A percentile compares a stretch with the other conserved stretches of the same genome.
Conservation (phyloP, 345 rosid species). For the Eucalyptus caleyi region DNA sequence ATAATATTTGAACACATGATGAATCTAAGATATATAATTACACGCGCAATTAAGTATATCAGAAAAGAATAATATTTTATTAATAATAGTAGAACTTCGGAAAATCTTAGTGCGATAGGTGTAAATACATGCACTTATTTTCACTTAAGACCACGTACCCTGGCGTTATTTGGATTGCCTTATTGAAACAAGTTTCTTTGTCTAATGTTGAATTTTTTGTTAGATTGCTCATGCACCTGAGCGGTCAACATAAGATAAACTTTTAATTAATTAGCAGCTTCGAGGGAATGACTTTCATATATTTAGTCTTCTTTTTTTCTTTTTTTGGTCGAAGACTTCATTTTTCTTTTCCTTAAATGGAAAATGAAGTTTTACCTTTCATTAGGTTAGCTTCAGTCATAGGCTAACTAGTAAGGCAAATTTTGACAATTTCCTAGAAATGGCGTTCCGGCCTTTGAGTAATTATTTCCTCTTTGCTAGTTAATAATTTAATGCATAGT, state of each 20-base stretch:
- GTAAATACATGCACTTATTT: background rate
- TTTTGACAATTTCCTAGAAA: background rate
- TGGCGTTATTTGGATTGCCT: accelerated
- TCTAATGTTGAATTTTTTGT: too few relatives aligned
- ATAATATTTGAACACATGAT: too few relatives aligned
- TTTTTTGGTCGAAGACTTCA: too few relatives aligned
- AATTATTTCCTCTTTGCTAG: too few relatives aligned
- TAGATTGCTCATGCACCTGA: background rate
- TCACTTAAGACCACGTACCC: background rate
- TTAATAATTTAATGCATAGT: background rate
- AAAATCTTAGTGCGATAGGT: background rate
- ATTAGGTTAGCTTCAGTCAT: too few relatives aligned
- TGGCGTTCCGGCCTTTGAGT: background rate
- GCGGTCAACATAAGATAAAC: background rate
- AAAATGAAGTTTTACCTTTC: background rate
- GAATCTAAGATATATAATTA: background rate
- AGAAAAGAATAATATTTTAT: too few relatives aligned
- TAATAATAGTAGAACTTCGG: background rate
- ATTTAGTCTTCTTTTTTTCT: background rate
- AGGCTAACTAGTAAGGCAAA: background rate
- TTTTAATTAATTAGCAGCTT: background rate
- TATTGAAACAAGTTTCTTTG: background rate
- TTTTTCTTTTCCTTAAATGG: background rate
- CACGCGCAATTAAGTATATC: background rate
- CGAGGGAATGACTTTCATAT: background rate